Evolutionary conservation across 1,139 yeast species (phyloP).

Genomic region (Nematodospora anomalae): DNA sequence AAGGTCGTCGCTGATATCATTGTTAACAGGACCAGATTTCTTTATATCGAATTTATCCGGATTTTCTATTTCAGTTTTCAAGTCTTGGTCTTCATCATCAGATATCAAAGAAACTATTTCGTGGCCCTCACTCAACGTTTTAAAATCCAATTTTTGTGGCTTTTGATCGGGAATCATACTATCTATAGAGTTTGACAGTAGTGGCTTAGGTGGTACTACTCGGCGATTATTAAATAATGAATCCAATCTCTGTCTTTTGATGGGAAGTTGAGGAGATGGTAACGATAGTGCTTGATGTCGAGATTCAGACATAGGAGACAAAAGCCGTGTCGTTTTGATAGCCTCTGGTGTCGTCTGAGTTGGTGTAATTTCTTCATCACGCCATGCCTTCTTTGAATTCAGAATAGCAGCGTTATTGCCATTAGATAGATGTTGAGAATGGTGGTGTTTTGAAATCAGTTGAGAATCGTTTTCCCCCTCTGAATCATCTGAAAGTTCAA

Average conservation of each 20-base stretch:
- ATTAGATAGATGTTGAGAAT: not conserved
- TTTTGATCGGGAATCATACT: not conserved
- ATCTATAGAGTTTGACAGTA: too few species aligned
- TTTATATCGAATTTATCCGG: too few species aligned
- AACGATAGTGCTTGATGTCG: not conserved
- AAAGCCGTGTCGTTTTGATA: not conserved
- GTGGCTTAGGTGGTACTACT: not conserved
- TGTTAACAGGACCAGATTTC: too few species aligned
- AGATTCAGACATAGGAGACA: not conserved
- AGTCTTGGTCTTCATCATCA: not conserved
- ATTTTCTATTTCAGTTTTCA: not conserved
- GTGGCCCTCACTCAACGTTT: too few species aligned
- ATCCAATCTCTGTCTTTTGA: conserved; percentile 11
- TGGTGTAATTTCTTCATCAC: not conserved
- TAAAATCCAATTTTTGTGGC: too few species aligned
- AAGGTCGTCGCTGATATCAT: conserved; percentile 1
- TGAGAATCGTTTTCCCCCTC: conserved; percentile 1
- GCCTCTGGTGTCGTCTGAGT: not conserved
- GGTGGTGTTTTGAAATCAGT: not conserved
- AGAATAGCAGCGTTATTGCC: not conserved
- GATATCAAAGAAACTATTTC: not conserved
- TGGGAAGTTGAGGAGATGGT: conserved; percentile 2
- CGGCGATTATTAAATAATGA: conserved; percentile 4
- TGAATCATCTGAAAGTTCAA: conserved; percentile 6
- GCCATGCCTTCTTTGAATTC: not conserved